These are phyloP conservation scores for Fonsecaea monophora DNA, from an alignment of 2,329 filamentous ascomycete species.

Conservation along the genomic window DNA sequence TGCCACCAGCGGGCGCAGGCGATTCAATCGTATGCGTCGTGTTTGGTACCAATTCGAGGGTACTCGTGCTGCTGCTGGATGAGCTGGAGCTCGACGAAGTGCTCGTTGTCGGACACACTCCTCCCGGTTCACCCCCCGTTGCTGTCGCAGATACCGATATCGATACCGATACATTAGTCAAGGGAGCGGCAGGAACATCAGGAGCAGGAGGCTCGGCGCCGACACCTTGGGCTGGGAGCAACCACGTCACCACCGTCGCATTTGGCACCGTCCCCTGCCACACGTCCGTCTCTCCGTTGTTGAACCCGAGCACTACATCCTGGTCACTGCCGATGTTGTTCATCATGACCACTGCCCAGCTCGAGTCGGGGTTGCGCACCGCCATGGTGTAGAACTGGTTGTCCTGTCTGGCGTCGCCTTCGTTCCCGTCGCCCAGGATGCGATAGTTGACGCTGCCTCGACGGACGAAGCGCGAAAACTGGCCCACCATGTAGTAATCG, in stretches of 20 bases:
- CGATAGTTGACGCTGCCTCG: conserved; percentile 48
- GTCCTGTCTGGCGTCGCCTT: conserved; percentile 54
- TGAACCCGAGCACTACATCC: conserved; percentile 46
- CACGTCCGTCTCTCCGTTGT: conserved; percentile 33
- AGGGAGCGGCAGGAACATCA: conserved; percentile 9
- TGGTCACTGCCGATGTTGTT: conserved; percentile 57
- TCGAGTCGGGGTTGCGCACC: conserved; percentile 56
- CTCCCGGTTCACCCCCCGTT: background rate
- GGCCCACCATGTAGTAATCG: conserved; percentile 63
- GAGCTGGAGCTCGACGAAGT: conserved; percentile 16
- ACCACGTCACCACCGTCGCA: conserved; percentile 44
- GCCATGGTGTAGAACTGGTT: conserved; percentile 55
- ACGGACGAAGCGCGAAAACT: conserved; percentile 59
- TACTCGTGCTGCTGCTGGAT: conserved; percentile 15
- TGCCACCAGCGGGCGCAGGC: background rate
- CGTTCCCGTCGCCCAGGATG: conserved; percentile 50
- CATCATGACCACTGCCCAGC: conserved; percentile 55
- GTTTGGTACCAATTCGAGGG: conserved; percentile 11
- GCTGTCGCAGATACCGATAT: background rate
- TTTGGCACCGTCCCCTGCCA: conserved; percentile 44
- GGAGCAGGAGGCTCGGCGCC: background rate
- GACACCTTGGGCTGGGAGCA: conserved; percentile 37
- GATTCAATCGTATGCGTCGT: conserved; percentile 21
- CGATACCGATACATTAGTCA: conserved; percentile 10
- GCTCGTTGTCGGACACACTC: conserved; percentile 7